phyloP scores from a whole-genome alignment of 2,329 filamentous ascomycete genomes.

The Emmonsia crescens region DNA sequence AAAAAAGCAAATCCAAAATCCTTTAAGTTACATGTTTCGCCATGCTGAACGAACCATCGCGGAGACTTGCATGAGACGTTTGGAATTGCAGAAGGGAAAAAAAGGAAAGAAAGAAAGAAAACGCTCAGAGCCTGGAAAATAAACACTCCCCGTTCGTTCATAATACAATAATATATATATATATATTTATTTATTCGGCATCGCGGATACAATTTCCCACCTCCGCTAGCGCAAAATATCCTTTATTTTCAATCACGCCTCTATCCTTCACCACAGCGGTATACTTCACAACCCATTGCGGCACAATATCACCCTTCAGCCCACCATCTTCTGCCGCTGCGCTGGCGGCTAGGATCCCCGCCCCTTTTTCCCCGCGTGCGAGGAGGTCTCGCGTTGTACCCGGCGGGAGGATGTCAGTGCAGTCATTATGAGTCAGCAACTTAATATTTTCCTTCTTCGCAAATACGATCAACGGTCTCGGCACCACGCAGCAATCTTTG shows the following conservation, averaged over 20 bases:
- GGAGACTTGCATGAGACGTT: not conserved
- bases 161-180: constrained; percentile 3
- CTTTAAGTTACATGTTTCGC: constrained; percentile 10
- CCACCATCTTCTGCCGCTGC: constrained; percentile 43
- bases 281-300: constrained; percentile 95
- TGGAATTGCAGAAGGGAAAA: not conserved
- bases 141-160: not conserved
- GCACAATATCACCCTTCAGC: constrained; percentile 65
- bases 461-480: constrained; percentile 70
- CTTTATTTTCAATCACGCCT: constrained; percentile 96
- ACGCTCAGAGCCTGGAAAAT: not conserved
- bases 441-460: constrained; percentile 79
- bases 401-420: constrained; percentile 76
- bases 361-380: constrained; percentile 59
- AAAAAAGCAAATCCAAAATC: constrained; percentile 2
- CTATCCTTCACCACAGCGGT: constrained; percentile 88
- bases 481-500: constrained; percentile 90
- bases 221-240: constrained; percentile 84
- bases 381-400: constrained; percentile 79
- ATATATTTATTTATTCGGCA: constrained; percentile 15
- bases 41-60: constrained; percentile 13
- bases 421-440: constrained; percentile 86
- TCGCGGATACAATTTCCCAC: constrained; percentile 40
- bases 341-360: constrained; percentile 60
- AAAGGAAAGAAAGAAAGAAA: constrained; percentile 6